Evolutionary conservation across 1,284 basidiomycete species (phyloP).

Genomic region (Takashimella koratensis): DNA sequence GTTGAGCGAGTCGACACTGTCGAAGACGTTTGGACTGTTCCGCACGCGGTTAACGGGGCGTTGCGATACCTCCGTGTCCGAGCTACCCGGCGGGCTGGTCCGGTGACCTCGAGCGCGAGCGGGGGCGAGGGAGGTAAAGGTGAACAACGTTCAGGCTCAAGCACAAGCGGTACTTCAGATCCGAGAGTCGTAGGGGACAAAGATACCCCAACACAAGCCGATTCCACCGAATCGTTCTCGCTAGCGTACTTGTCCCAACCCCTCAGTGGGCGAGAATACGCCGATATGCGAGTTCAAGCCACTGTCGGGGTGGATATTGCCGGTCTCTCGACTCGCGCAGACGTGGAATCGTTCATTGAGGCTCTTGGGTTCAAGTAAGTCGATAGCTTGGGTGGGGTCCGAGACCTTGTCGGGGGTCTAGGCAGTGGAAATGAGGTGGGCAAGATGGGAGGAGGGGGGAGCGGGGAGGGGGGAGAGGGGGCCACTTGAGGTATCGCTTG

Average conservation of each 20-base stretch:
- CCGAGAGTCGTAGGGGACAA: background rate
- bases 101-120: background rate
- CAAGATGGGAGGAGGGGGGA: no score
- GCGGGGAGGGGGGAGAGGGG: no score
- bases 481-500: no score
- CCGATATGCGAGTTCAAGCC: constrained; percentile 33
- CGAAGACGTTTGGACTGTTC: constrained; percentile 33
- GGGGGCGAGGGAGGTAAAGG: background rate
- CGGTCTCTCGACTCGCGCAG: constrained; percentile 16
- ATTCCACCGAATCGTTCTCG: constrained; percentile 13
- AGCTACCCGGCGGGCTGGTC: constrained; percentile 5
- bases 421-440: no score
- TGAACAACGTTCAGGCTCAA: background rate
- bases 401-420: no score
- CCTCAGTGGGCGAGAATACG: constrained; percentile 34
- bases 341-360: constrained; percentile 36
- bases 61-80: constrained; percentile 19
- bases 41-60: constrained; percentile 27
- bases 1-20: constrained; percentile 19
- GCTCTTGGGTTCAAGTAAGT: constrained; percentile 39
- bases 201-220: constrained; percentile 1
- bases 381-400: no score
- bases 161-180: background rate
- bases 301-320: constrained; percentile 30
- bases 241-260: constrained; percentile 33